These are phyloP conservation scores for Saccharomyces mikatae DNA, from an alignment of 805 yeast genomes.

Conservation along the genomic window DNA sequence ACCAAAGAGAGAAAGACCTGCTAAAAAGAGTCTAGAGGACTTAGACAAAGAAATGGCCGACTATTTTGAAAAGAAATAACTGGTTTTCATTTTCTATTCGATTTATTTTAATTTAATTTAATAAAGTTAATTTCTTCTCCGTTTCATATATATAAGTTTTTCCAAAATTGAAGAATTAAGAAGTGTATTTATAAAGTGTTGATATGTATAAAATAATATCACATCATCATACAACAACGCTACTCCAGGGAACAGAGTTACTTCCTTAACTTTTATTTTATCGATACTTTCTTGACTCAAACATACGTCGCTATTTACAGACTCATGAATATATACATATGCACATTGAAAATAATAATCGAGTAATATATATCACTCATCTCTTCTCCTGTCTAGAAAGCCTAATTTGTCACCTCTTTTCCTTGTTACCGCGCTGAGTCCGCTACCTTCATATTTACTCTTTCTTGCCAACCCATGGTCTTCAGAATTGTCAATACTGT, in stretches of 20 bases:
- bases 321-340: neutral
- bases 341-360: neutral
- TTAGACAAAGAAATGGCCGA: conserved; percentile 98
- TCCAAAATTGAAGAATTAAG: neutral
- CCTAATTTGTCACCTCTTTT: conserved; percentile 45
- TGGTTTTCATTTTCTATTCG: neutral
- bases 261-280: neutral
- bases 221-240: neutral
- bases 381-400: conserved; percentile 20
- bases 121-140: neutral
- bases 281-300: neutral
- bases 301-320: neutral
- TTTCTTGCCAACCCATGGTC: conserved; percentile 38
- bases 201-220: neutral
- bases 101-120: neutral
- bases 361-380: neutral
- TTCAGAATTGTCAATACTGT: conserved; percentile 13
- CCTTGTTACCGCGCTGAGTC: conserved; percentile 50
- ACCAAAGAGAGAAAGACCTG: conserved; percentile 35
- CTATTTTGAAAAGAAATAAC: conserved; percentile 53
- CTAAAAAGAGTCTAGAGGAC: conserved; percentile 78
- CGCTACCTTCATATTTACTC: conserved; percentile 62
- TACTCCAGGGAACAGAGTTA: neutral
- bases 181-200: neutral
- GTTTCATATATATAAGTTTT: neutral